Evolutionary conservation across 768 basidiomycete species (phyloP).

Genomic region (Termitomyces sp.): DNA sequence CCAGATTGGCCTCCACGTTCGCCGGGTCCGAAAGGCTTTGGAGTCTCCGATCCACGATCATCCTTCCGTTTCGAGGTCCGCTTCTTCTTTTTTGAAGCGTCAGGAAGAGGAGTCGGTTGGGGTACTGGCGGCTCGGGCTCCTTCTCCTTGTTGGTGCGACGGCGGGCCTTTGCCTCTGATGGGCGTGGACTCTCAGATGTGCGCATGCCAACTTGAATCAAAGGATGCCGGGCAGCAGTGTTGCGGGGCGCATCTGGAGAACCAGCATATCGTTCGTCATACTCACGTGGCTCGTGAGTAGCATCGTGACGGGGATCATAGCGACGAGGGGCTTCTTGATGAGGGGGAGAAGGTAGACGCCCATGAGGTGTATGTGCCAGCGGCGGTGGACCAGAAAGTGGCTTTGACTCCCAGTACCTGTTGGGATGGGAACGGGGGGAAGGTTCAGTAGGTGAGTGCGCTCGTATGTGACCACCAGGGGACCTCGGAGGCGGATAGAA

Average conservation of each 20-base stretch:
- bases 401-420: slow-evolving; percentile 61
- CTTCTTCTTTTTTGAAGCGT: slow-evolving; percentile 52
- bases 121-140: slow-evolving; percentile 27
- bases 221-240: slow-evolving; percentile 23
- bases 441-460: slow-evolving; percentile 49
- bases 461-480: slow-evolving; percentile 27
- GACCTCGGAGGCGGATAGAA: slow-evolving; percentile 40
- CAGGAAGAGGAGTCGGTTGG: slow-evolving; percentile 23
- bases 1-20: slow-evolving; percentile 24
- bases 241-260: slow-evolving; percentile 41
- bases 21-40: slow-evolving; percentile 28
- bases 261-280: slow-evolving; percentile 41
- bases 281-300: slow-evolving; percentile 37
- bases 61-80: slow-evolving; percentile 39
- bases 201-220: slow-evolving; percentile 27
- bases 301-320: slow-evolving; percentile 63
- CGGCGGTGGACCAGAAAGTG: slow-evolving; percentile 24
- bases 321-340: slow-evolving; percentile 42
- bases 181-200: slow-evolving; percentile 59
- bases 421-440: slow-evolving; percentile 53
- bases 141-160: slow-evolving; percentile 44
- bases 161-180: slow-evolving; percentile 39
- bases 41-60: slow-evolving; percentile 39
- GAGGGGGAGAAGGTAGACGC: slow-evolving; percentile 28
- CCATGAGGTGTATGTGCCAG: slow-evolving; percentile 24